Base-by-base conservation (phyloP, 768 basidiomycete species). In the Suillus spraguei region DNA sequence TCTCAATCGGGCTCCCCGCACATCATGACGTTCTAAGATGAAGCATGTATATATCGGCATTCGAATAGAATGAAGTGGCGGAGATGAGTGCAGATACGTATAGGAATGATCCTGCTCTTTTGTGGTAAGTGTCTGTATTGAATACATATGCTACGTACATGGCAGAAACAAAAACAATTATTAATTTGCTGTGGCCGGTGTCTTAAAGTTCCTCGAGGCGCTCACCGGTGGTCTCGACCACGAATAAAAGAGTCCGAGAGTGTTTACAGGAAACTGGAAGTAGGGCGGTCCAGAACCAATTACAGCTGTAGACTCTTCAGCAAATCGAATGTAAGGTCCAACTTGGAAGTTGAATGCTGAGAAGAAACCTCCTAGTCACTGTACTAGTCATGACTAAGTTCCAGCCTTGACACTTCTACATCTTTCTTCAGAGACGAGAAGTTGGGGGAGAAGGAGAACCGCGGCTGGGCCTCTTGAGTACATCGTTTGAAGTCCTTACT, bases 241-340 rank as follows among this genome's bases (percentile, higher is more conserved):
- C 16, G 10, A 16, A 28, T 24, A 17, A 56, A 39, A 56, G 20
- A 53, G 20, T n/a, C 52, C 32, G 33, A 17, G 9, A 39, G 24
- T 24, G 13, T 13, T 47, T 49, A 17, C 49, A 16, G 7, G 50
- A 16, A 38, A 3, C 17, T 56, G 55, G 36, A 38, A 16, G 16
- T 22, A 24, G 36, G 20, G n/a, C 54, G 35, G 38, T 56, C 55
- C 16, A 56, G 55, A 56, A 56, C 55, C 38, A 9, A 56, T 39
- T 6, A 24, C 36, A 38, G 16, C 22, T 24, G n/a, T 54, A 7
- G n/a, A 56, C 14, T 28, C 22, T 5, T 46, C 22, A 13, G 24
- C 14, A 24, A 13, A 24, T 47, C 5, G 3, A 24, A 28, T 47
- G 22, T 4, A 22, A 47, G 5, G 3, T 49, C 24, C 16, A 49